Evolutionary conservation across 2,329 filamentous ascomycete species (phyloP), one percentile per base, ranked within the genome.

Genomic region (Rhytidhysteron rufulum): DNA sequence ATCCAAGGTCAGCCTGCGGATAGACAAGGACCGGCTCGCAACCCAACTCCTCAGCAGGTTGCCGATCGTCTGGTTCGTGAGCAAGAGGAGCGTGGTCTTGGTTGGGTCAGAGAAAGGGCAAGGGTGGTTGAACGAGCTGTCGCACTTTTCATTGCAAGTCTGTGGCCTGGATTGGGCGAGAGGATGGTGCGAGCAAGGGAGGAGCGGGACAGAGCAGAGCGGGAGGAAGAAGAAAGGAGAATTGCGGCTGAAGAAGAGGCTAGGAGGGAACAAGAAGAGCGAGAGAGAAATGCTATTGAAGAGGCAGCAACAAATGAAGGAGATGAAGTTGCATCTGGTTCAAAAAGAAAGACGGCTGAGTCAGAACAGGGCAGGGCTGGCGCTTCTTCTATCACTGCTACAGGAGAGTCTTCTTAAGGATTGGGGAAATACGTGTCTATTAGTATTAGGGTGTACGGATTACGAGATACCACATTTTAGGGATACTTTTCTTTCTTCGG

Each of bases 151-250:
- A 56, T 83, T 24, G 79, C 79, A 1, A 81, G 76, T 57, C 54
- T 83, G 36, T 74, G 80, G 55, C 80, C 80, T 1, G 80, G 80
- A 1, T 69, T 83, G 19, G 79, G 80, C 1, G 80, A 83, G 55
- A 67, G 77, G 6, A 77, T 80, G 55, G 75, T 83, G 11, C 66
- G 72, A 46, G 78, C 75, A 19, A 68, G 75, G 42, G 73, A 77
- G 49, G 73, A 74, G 39, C 68, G 74, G 13, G 51, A 51, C 25
- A 43, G 58, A 22, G 43, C 49, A n/a, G 58, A 58, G 41, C 41
- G 60, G n/a, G 43, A 24, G 17, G 59, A 50, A 10, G 57, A 58
- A 20, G 53, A 52, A 18, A 54, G 54, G 37, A 29, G 38, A 8
- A 29, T 42, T 42, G 37, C 50, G 21, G 20, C 19, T 11, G 48